phyloP scores from a whole-genome alignment of 352 stramenopile genomes.

The Detonula confervacea region DNA sequence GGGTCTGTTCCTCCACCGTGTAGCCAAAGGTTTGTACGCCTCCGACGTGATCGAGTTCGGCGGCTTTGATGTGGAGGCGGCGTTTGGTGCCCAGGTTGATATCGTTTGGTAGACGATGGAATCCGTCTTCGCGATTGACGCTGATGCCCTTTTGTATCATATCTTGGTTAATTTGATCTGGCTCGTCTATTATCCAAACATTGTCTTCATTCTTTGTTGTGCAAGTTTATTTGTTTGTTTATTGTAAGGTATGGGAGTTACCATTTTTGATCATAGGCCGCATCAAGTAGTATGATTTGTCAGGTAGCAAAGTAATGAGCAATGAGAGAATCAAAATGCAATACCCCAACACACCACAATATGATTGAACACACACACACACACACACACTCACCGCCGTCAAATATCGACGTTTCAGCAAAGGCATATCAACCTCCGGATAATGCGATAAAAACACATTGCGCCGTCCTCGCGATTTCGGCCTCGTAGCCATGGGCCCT shows the following conservation, averaged over 20 bases:
- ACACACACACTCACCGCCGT: slow-evolving; percentile 17
- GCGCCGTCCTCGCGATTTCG: slow-evolving; percentile 3
- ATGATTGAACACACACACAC: too few species aligned
- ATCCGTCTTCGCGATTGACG: slow-evolving; percentile 32
- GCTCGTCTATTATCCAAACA: slow-evolving; percentile 48
- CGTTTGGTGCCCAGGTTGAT: slow-evolving; percentile 9
- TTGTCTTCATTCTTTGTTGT: slow-evolving; percentile 39
- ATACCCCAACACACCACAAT: too few species aligned
- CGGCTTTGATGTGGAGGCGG: slow-evolving; percentile 61
- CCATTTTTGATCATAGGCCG: too few species aligned
- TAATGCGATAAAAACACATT: slow-evolving; percentile 68
- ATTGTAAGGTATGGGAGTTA: too few species aligned
- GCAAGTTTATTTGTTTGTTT: too few species aligned
- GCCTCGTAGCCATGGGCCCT: slow-evolving; percentile 12
- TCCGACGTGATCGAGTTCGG: slow-evolving; percentile 72
- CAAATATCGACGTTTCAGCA: slow-evolving; percentile 55
- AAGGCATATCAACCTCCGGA: slow-evolving; percentile 60
- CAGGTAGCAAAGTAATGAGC: too few species aligned
- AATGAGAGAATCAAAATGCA: too few species aligned
- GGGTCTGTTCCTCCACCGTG: slow-evolving; percentile 70
- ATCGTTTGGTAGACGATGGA: slow-evolving; percentile 45
- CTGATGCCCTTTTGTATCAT: slow-evolving; percentile 6
- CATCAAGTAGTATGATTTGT: too few species aligned
- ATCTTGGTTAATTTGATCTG: slow-evolving; percentile 25
- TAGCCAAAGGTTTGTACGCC: slow-evolving; percentile 81